Base-by-base conservation (phyloP, 140 eudicot genomes). In the Ambrosia hybrid region DNA sequence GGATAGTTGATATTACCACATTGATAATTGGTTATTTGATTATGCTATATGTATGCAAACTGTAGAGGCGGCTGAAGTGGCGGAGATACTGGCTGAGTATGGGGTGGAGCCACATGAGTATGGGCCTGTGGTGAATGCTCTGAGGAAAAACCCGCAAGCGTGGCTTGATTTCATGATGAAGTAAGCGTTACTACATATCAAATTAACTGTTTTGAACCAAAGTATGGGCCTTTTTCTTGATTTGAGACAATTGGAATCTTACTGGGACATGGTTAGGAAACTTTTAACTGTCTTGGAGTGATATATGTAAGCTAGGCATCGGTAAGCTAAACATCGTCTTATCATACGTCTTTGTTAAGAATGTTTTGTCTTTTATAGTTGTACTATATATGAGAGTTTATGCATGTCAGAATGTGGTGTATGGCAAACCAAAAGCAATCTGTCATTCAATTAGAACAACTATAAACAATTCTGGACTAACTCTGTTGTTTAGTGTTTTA, bases 121-220 rank as follows among this genome's bases (percentile, higher is more conserved):
- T 71, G 63, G 79, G 34, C 99, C 99, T 3, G 95, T 94, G 57
- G 97, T 94, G 71, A 86, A 86, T 71, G 91, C 99, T 73, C 83
- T 94, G 34, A 82, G 94, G 76, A 86, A 85, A 85, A 94, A 86
- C 77, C 99, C 99, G 12, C 79, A 90, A 73, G 97, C 97, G 59
- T 94, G 97, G 99, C 96, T 94, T 67, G 97, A 94, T 76, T 94
- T 94, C 68, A 94, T 94, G 99, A 94, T 94, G 99, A 94, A 94
- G 99, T 94, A 82, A 77, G 90, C 71, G 26, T 69, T 76, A 10
- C 59, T 61, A 37, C 68, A 60, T 75, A 46, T 21, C 17, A 11
- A 36, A 9, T 26, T 58, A 58, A 59, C 34, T 4, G 15, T 60
- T 41, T 74, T 36, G 26, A 73, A 62, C 58, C 10, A 16, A 61